A percentile compares a stretch with the other conserved stretches of the same genome.
Evolutionary conservation across 2,329 filamentous ascomycete species (phyloP).

Genomic region (Phaeosphaeria sp.): DNA sequence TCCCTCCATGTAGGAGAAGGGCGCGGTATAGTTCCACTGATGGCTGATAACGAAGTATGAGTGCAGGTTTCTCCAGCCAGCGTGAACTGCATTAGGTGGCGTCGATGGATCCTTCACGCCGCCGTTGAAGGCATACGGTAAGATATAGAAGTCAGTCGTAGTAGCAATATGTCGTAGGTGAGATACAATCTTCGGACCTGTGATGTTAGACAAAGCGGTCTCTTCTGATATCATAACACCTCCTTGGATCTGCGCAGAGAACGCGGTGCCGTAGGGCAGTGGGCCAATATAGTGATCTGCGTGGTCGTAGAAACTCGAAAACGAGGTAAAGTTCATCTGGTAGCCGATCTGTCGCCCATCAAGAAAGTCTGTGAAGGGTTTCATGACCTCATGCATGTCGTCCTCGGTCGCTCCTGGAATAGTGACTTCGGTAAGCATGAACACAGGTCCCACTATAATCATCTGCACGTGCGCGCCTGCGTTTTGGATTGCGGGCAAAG

Average conservation of each 20-base stretch:
- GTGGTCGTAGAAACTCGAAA: constrained; percentile 1
- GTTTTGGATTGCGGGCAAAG: constrained; percentile 8
- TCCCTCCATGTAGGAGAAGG: constrained; percentile 23
- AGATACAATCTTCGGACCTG: background rate
- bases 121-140: constrained; percentile 4
- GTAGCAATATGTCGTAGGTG: background rate
- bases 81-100: constrained; percentile 18
- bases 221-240: constrained; percentile 10
- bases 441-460: constrained; percentile 2
- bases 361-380: background rate
- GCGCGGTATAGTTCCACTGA: constrained; percentile 7
- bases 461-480: constrained; percentile 15
- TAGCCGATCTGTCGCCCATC: background rate
- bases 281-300: constrained; percentile 20
- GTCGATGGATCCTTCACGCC: background rate
- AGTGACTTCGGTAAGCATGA: constrained; percentile 10
- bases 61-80: constrained; percentile 20
- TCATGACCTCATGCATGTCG: constrained; percentile 3
- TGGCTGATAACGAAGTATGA: constrained; percentile 9
- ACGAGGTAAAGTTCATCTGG: constrained; percentile 7
- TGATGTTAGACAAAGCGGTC: background rate
- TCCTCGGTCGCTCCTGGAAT: constrained; percentile 10
- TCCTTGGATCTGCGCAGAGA: constrained; percentile 11
- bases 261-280: constrained; percentile 13
- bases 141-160: constrained; percentile 5